phyloP scores from a whole-genome alignment of 2,329 filamentous ascomycete genomes.

The Ophiostoma triangulosporum region DNA sequence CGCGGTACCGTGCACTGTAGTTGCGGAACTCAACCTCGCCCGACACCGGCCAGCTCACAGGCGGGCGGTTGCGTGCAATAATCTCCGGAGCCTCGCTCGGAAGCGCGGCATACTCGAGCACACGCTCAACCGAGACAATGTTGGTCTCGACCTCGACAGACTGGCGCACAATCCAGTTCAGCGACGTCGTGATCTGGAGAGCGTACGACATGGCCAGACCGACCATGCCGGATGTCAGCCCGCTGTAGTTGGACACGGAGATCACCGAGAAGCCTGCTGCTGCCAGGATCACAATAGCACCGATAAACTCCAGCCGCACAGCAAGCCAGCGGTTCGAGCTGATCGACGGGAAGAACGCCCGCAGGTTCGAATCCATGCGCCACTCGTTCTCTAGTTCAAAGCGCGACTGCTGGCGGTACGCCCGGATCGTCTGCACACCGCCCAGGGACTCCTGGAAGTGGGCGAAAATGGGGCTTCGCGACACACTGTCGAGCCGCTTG shows the following conservation, averaged over 20 bases:
- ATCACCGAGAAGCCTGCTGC: conserved; percentile 73
- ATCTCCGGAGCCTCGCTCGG: conserved; percentile 93
- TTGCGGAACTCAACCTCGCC: conserved; percentile 84
- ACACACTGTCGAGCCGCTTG: conserved; percentile 90
- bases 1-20: conserved; percentile 86
- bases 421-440: conserved; percentile 87
- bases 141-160: conserved; percentile 99
- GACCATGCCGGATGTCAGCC: conserved; percentile 59
- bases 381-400: conserved; percentile 94
- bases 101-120: conserved; percentile 84
- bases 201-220: conserved; percentile 96
- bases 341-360: conserved; percentile 91
- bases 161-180: conserved; percentile 98
- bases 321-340: conserved; percentile 92
- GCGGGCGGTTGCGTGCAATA: conserved; percentile 72
- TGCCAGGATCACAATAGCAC: conserved; percentile 81
- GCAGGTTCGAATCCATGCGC: conserved; percentile 87
- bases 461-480: conserved; percentile 88
- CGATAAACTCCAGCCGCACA: conserved; percentile 87
- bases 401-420: conserved; percentile 75
- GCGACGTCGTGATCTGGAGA: conserved; percentile 86
- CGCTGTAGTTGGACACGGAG: conserved; percentile 55
- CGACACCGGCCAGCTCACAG: conserved; percentile 80
- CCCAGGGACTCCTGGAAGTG: conserved; percentile 97
- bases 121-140: conserved; percentile 94